Percentiles rank a stretch among this genome's conserved stretches.
phyloP scores from a whole-genome alignment of 768 basidiomycete species.

The Suillus spraguei region DNA sequence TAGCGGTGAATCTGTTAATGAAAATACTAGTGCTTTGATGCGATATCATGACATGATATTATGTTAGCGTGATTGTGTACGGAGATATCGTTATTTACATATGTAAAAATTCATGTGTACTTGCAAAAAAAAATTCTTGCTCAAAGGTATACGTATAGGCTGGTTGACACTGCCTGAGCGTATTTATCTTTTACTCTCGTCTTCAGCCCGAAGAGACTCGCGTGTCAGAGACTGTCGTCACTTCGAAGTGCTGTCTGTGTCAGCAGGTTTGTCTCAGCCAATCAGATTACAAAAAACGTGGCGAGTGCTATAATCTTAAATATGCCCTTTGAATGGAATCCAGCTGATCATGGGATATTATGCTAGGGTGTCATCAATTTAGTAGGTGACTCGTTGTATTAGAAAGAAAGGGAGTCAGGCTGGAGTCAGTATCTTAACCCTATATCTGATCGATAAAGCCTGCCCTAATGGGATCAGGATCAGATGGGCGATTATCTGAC shows the following conservation, averaged over 20 bases:
- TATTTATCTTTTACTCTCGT: too few species aligned
- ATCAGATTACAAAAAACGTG: background rate
- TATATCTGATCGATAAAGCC: slow-evolving; percentile 32
- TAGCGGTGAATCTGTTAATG: background rate
- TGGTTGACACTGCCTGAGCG: background rate
- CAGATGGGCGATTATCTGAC: slow-evolving; percentile 17
- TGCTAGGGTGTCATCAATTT: background rate
- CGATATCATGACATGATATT: background rate
- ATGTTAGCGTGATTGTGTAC: background rate
- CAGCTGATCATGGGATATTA: background rate
- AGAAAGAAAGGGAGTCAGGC: background rate
- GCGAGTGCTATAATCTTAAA: background rate
- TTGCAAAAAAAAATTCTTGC: background rate
- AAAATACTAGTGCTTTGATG: background rate
- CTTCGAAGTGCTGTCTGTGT: background rate
- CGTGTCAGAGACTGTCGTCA: too few species aligned
- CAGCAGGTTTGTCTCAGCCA: background rate
- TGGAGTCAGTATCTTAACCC: background rate
- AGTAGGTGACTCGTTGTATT: background rate
- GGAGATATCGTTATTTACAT: background rate
- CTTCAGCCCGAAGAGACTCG: background rate
- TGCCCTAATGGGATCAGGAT: slow-evolving; percentile 17
- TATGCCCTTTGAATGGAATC: background rate
- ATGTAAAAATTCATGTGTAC: too few species aligned
- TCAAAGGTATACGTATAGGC: background rate